Evolutionary conservation across 441 rosid genomes (phyloP).

Genomic region (Pelargonium exstipulatum): DNA sequence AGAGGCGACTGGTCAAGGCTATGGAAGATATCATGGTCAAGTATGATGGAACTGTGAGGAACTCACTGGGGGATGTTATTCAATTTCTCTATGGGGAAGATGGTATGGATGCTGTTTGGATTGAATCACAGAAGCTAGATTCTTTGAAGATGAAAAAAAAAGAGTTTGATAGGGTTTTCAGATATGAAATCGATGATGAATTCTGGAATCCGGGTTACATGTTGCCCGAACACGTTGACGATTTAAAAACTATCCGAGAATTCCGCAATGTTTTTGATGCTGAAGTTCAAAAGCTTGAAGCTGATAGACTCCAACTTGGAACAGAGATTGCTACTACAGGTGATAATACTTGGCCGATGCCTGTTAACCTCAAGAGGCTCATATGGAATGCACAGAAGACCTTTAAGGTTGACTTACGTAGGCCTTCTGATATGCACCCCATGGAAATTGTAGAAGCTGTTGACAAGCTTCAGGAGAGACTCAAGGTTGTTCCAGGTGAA

Average conservation of each 20-base stretch:
- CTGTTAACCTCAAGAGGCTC: conserved; percentile 83
- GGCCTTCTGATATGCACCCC: conserved; percentile 86
- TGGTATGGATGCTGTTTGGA: conserved; percentile 99
- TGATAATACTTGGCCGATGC: conserved; percentile 84
- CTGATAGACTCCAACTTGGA: conserved; percentile 72
- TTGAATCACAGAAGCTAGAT: conserved; percentile 87
- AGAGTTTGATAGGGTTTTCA: conserved; percentile 68
- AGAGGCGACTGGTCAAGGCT: conserved; percentile 96
- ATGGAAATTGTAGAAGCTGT: conserved; percentile 97
- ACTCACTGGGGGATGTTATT: conserved; percentile 93
- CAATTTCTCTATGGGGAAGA: conserved; percentile 99
- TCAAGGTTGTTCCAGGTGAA: conserved; percentile 91
- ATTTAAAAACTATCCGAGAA: conserved; percentile 76
- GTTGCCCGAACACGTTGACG: conserved; percentile 70
- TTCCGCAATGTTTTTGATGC: conserved; percentile 88
- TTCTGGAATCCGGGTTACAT: conserved; percentile 82
- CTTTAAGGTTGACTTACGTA: conserved; percentile 72
- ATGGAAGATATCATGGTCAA: conserved; percentile 99
- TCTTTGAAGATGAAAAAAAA: conserved; percentile 80
- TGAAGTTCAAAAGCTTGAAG: conserved; percentile 79
- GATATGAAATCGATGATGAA: conserved; percentile 70
- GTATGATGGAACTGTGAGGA: conserved; percentile 97
- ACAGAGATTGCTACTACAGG: conserved; percentile 87
- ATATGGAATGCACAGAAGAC: conserved; percentile 96
- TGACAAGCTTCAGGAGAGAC: conserved; percentile 94